Evolutionary conservation across 2,329 filamentous ascomycete species (phyloP), one percentile per base, ranked within the genome.

Genomic region (Paecilomyces sp.): DNA sequence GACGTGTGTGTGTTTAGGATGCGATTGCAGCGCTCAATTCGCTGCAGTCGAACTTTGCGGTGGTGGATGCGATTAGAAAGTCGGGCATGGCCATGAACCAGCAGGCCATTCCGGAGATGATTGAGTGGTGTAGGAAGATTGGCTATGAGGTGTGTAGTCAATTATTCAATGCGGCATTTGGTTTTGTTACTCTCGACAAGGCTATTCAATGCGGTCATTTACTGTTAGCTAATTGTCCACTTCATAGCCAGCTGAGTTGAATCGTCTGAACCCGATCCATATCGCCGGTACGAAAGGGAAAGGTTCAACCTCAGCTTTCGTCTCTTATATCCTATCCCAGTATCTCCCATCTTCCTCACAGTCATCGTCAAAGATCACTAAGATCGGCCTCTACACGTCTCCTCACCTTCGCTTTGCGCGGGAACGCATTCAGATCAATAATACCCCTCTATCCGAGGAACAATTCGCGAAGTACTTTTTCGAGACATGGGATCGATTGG

Each of bases 211-310:
- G 2, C 0, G 7, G 18, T 36, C 24, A 3, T 13, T 25, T 50
- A 34, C 25, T 57, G 2, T 36, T 54, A 31, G 34, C 55, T 15
- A 28, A 2, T 15, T 59, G n/a, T 18, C 22, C 24, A 22, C 28
- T 58, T 6, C 54, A 54, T 67, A 88, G 85, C 84, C 86, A 18
- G 80, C 82, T 13, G 84, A 87, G 61, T 81, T 88, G 65, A 78
- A 86, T 63, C 75, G 70, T 9, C 69, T 88, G 62, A 87, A 83
- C 61, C 77, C 82, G 65, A 85, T 97, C 62, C 93, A 97, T 71
- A 86, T 97, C 54, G 90, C 93, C 1, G 93, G 93, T 12, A 97
- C 92, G 3, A 97, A 97, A 74, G 93, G 93, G 61, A 97, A 97
- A 74, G 92, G 92, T 50, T 94, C 90, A 2, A 92, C 91, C 0